Evolutionary conservation across 1,139 yeast species (phyloP).

Genomic region (Tardiomyces digboiensis): DNA sequence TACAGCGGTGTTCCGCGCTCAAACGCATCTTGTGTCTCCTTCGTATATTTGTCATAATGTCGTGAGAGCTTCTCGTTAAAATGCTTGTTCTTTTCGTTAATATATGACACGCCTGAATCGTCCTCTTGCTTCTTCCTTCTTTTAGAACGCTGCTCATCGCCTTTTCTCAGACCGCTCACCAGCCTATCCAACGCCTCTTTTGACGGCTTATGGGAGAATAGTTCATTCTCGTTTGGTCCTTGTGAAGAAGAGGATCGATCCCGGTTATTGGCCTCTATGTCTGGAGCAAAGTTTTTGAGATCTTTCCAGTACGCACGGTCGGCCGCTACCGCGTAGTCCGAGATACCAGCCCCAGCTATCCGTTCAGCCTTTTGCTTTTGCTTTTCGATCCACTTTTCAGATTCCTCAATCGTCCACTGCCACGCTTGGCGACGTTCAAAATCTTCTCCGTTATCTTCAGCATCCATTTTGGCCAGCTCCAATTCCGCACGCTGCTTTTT

Average conservation of each 20-base stretch:
- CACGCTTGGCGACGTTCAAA: slow-evolving; percentile 38
- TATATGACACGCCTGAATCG: slow-evolving; percentile 31
- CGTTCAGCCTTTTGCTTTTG: slow-evolving; percentile 21
- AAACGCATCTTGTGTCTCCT: slow-evolving; percentile 31
- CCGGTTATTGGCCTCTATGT: not conserved
- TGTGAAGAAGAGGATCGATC: not conserved
- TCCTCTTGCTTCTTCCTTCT: slow-evolving; percentile 29
- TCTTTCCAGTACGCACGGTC: slow-evolving; percentile 7
- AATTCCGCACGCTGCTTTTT: slow-evolving; percentile 28
- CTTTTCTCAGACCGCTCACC: slow-evolving; percentile 31
- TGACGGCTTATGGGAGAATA: slow-evolving; percentile 26
- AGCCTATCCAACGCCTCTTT: slow-evolving; percentile 33
- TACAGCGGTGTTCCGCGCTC: too few species aligned
- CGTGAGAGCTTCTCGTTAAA: slow-evolving; percentile 67
- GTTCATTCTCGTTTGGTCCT: slow-evolving; percentile 8
- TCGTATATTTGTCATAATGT: slow-evolving; percentile 39
- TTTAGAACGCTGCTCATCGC: slow-evolving; percentile 27
- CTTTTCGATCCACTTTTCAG: slow-evolving; percentile 54
- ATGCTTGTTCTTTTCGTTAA: slow-evolving; percentile 71
- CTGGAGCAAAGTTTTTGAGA: not conserved
- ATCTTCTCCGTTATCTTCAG: slow-evolving; percentile 31
- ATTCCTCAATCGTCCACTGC: slow-evolving; percentile 60
- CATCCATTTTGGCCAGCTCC: slow-evolving; percentile 33
- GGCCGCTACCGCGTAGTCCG: slow-evolving; percentile 15
- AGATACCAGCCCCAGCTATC: slow-evolving; percentile 13